phyloP scores from a whole-genome alignment of 495 filamentous ascomycete species.

The Trichoderma orchidacearum region DNA sequence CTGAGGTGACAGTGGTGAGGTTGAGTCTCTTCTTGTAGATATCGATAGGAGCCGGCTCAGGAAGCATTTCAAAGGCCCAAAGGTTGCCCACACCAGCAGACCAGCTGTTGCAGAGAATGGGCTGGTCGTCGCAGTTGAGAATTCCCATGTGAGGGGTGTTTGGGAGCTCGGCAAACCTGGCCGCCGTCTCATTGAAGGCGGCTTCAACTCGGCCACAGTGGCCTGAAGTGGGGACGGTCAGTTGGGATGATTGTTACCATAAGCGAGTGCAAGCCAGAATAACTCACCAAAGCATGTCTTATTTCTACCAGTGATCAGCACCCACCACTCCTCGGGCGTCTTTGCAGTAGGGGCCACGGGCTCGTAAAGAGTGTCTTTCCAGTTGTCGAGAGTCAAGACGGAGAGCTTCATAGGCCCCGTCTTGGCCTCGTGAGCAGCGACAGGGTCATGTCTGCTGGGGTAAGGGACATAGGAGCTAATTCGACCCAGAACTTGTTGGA shows the following conservation, averaged over 20 bases:
- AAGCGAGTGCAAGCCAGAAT: not conserved
- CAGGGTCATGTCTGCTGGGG: conserved; percentile 50
- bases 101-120: conserved; percentile 74
- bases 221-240: conserved; percentile 17
- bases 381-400: conserved; percentile 59
- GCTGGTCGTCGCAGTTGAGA: conserved; percentile 67
- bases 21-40: conserved; percentile 50
- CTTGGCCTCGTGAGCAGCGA: conserved; percentile 27
- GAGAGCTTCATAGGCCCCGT: conserved; percentile 28
- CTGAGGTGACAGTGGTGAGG: conserved; percentile 46
- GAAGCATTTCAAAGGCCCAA: conserved; percentile 55
- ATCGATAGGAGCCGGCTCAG: conserved; percentile 40
- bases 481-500: conserved; percentile 42
- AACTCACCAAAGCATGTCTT: conserved; percentile 66
- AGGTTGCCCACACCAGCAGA: conserved; percentile 54
- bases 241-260: not conserved
- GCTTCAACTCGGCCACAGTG: conserved; percentile 30
- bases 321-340: conserved; percentile 61
- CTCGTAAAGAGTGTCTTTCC: conserved; percentile 49
- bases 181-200: conserved; percentile 47
- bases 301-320: conserved; percentile 73
- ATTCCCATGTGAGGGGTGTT: conserved; percentile 56
- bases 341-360: conserved; percentile 41
- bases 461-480: conserved; percentile 30
- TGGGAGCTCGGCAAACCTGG: conserved; percentile 49